Evolutionary conservation across 2,329 filamentous ascomycete species (phyloP).

Genomic region (Fusarium oxysporum): DNA sequence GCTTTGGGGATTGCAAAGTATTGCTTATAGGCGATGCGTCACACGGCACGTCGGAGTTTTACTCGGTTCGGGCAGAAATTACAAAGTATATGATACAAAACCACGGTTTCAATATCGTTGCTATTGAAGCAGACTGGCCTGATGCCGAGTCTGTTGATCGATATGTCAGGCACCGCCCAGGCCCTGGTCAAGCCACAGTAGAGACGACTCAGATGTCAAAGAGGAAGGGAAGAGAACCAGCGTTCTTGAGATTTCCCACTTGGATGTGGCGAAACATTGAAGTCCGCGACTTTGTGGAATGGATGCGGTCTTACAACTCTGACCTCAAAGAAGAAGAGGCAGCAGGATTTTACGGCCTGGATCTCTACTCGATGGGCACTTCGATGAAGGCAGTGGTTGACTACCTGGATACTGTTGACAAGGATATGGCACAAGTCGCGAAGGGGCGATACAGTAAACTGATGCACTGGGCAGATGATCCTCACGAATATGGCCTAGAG

Average conservation of each 20-base stretch:
- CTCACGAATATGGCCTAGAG: conserved; percentile 30
- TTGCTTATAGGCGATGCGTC: conserved; percentile 26
- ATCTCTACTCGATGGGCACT: conserved; percentile 28
- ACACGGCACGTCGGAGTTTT: conserved; percentile 30
- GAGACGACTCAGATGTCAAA: conserved; percentile 21
- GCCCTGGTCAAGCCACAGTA: conserved; percentile 4
- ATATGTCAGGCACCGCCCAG: conserved; percentile 22
- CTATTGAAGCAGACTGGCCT: conserved; percentile 31
- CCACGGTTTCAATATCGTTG: conserved; percentile 29
- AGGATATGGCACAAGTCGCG: conserved; percentile 28
- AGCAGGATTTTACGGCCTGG: conserved; percentile 21
- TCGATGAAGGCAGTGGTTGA: conserved; percentile 30
- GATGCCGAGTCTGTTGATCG: conserved; percentile 26
- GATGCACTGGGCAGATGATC: conserved; percentile 27
- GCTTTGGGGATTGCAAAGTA: conserved; percentile 23
- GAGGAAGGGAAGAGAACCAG: conserved; percentile 14
- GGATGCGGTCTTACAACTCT: conserved; percentile 23
- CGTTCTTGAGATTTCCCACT: conserved; percentile 24
- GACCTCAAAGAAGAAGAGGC: conserved; percentile 2
- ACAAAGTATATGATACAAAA: conserved; percentile 34
- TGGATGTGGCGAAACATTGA: conserved; percentile 37
- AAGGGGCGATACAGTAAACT: conserved; percentile 15
- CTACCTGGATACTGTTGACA: conserved; percentile 29
- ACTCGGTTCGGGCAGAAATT: conserved; percentile 24
- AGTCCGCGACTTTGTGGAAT: conserved; percentile 31